Evolutionary conservation across 768 basidiomycete genomes (phyloP), one percentile per base, ranked within the genome.

Genomic region (Paxillus involutus): DNA sequence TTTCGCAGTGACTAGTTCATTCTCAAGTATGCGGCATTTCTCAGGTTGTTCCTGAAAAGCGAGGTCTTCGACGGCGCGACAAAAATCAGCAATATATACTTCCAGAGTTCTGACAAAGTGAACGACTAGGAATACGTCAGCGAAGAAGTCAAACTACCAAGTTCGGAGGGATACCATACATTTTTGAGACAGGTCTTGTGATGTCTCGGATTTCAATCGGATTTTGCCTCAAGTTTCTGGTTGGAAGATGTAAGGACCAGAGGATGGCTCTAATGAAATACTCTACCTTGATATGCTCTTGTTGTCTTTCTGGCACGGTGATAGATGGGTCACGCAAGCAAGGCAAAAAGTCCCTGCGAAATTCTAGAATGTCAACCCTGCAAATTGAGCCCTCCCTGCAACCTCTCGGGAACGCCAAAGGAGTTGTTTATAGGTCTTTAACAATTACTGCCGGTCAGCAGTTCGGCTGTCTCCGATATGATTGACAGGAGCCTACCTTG

Each of bases 351-450:
- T 57, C 1, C n/a, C 63, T 52, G 8, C 58, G 49, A 40, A 63
- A 63, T 30, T 63, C 62, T 63, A 44, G 3, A 7, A 24, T 33
- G 21, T 21, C 21, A 2, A 8, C 2, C 11, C 62, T 10, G 32
- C 12, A 14, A 36, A 43, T 35, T 61, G 62, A 10, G 62, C 59
- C 37, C 64, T 49, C 5, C 55, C 62, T 44, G 62, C 58, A 36
- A 60, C 60, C 9, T 54, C 52, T 41, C 62, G 63, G 21, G 62
- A 63, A 8, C 49, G 59, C 62, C 62, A 64, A 9, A 63, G 48
- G 35, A 64, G 58, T 6, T 11, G 3, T 36, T 53, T 42, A 47
- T 63, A 63, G 0, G 52, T 55, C 62, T 63, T 21, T 21, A 21
- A 21, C 21, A 21, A 21, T 12, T 9, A 6, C 17, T 32, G 43